phyloP scores from a whole-genome alignment of 495 filamentous ascomycete species.

The Pyronema domesticum region DNA sequence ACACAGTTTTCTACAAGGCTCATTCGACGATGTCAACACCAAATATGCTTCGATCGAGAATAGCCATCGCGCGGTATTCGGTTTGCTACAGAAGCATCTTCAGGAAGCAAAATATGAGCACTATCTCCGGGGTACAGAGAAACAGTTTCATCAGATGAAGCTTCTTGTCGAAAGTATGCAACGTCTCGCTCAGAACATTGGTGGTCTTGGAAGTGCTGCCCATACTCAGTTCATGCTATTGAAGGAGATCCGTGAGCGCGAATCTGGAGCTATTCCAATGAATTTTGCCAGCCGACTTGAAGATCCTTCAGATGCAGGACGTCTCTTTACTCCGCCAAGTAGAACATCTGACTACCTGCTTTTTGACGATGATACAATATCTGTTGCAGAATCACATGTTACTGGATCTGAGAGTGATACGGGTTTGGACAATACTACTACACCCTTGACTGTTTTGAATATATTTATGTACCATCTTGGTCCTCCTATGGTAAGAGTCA shows the following conservation, averaged over 20 bases:
- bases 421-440: constrained; percentile 5
- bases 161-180: constrained; percentile 43
- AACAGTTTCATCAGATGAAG: constrained; percentile 60
- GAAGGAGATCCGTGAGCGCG: background rate
- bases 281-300: background rate
- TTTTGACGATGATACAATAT: background rate
- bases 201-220: constrained; percentile 77
- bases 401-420: background rate
- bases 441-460: constrained; percentile 55
- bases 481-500: constrained; percentile 55
- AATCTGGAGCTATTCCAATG: background rate
- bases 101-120: constrained; percentile 83
- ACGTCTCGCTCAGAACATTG: constrained; percentile 72
- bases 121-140: constrained; percentile 65
- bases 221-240: constrained; percentile 73
- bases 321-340: constrained; percentile 19
- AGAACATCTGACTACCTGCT: constrained; percentile 4
- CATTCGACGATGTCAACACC: constrained; percentile 54
- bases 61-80: constrained; percentile 50
- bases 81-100: constrained; percentile 58
- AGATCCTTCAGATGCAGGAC: background rate
- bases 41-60: constrained; percentile 48
- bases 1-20: constrained; percentile 66
- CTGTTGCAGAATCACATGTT: background rate
- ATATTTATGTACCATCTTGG: constrained; percentile 74